A percentile compares a stretch with the other conserved stretches of the same genome.
Evolutionary conservation across 2,329 filamentous ascomycete genomes (phyloP).

Genomic region (Fusarium pseudoanthophilum): DNA sequence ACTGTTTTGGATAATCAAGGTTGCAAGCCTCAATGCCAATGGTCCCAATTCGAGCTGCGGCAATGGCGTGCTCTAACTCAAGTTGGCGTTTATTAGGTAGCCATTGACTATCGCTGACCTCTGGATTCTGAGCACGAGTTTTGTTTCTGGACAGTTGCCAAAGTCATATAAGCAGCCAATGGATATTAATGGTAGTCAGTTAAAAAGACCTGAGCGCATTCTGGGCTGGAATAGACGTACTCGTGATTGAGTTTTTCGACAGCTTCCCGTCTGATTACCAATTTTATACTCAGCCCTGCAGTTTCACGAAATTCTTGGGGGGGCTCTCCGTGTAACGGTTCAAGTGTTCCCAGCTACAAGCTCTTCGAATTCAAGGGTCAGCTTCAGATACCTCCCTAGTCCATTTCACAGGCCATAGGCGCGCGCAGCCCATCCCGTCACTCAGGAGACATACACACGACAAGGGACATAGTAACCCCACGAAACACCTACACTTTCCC

Average conservation of each 20-base stretch:
- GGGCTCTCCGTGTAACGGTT: slow-evolving; percentile 26
- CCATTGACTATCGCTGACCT: slow-evolving; percentile 11
- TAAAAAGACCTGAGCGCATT: slow-evolving; percentile 6
- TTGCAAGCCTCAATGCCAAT: slow-evolving; percentile 3
- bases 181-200: slow-evolving; percentile 7
- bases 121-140: slow-evolving; percentile 6
- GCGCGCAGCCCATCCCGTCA: slow-evolving; percentile 18
- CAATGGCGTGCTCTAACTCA: slow-evolving; percentile 24
- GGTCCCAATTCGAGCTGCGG: slow-evolving; percentile 5
- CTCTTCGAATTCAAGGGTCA: slow-evolving; percentile 20
- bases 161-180: neutral
- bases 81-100: neutral
- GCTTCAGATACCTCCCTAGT: slow-evolving; percentile 16
- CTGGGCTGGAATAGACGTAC: slow-evolving; percentile 12
- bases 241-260: neutral
- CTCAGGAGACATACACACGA: slow-evolving; percentile 12
- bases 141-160: slow-evolving; percentile 6
- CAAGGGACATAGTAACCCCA: slow-evolving; percentile 24
- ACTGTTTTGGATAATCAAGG: slow-evolving; percentile 13
- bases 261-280: neutral
- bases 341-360: neutral
- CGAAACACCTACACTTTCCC: slow-evolving; percentile 16
- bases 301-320: neutral
- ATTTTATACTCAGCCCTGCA: slow-evolving; percentile 30
- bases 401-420: slow-evolving; percentile 19